Evolutionary conservation across 1,284 basidiomycete genomes (phyloP), one percentile per base, ranked within the genome.

Genomic region (Sanghuangporus sanghuang): DNA sequence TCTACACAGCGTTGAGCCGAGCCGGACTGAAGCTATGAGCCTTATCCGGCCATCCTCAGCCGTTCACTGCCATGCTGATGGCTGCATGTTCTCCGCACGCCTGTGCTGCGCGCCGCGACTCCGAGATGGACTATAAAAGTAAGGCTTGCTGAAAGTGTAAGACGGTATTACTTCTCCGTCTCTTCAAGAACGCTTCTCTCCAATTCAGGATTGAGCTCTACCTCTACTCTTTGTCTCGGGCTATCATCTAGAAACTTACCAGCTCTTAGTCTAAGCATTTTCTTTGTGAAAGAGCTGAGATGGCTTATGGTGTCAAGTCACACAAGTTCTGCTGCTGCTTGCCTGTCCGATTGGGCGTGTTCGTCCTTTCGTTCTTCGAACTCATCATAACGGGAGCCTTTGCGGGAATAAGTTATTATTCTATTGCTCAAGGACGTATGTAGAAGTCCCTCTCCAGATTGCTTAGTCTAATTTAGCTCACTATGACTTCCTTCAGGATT

Each of bases 271-370:
- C 40, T 23, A 21, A 38, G 2, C 57, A 42, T 2, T 5, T 27
- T 23, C 23, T 18, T 35, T 27, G 44, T 46, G 16, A 42, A 18
- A 46, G 6, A 46, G 44, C 48, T 21, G 35, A 32, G 21, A 62
- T 61, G 59, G 61, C 61, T 36, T 63, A 63, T 54, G 61, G 61
- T 32, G 55, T 65, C 55, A 39, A 35, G 16, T 67, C 66, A 3
- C 61, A 63, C 16, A 65, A 67, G 59, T 71, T 71, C 61, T 69
- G 66, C 63, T 71, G 68, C 66, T 71, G 70, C 56, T 53, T 71
- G 64, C 65, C 71, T 56, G 67, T 73, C 63, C 70, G 71, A 38
- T 53, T 72, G 14, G 69, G 70, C 54, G 70, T 71, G 8, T 72
- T 73, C 62, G 61, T 73, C 42, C 67, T 68, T 16, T 68, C 67